These are phyloP conservation scores for Aureobasidium sp. DNA, from an alignment of 2,329 filamentous ascomycete species.

Conservation along the genomic window DNA sequence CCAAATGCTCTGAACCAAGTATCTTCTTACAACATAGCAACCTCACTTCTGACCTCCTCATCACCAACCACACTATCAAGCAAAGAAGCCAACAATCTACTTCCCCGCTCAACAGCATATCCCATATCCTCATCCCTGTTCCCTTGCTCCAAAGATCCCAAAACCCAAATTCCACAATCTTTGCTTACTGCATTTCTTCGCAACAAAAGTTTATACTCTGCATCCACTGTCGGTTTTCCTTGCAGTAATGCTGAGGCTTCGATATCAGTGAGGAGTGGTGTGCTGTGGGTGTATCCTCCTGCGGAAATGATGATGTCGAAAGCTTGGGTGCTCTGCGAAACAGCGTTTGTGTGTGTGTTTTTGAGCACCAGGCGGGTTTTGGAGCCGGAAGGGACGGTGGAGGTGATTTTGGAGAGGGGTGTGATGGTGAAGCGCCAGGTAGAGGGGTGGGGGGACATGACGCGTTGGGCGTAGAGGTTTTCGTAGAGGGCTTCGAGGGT, in stretches of 20 bases:
- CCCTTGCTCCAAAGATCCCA: conserved; percentile 17
- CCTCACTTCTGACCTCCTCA: conserved; percentile 12
- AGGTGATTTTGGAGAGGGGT: conserved; percentile 14
- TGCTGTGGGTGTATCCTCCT: conserved; percentile 13
- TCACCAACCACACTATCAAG: conserved; percentile 7
- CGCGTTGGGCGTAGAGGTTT: conserved; percentile 18
- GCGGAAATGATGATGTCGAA: conserved; percentile 18
- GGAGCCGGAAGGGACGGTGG: not conserved
- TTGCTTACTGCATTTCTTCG: not conserved
- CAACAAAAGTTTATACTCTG: conserved; percentile 14
- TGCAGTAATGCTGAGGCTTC: not conserved
- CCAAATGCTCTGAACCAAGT: too few relatives aligned
- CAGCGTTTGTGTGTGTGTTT: conserved; percentile 14
- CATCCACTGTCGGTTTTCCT: not conserved
- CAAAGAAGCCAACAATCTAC: conserved; percentile 15
- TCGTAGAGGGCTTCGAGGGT: conserved; percentile 19
- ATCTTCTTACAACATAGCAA: conserved; percentile 17
- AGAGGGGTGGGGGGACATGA: conserved; percentile 14
- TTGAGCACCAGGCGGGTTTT: conserved; percentile 13
- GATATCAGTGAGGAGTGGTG: not conserved
- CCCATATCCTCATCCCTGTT: conserved; percentile 17
- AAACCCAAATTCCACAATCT: conserved; percentile 17
- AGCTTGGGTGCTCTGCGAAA: not conserved
- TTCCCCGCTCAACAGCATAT: conserved; percentile 17
- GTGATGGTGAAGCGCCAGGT: conserved; percentile 18